phyloP scores from a whole-genome alignment of 306 rosid genomes.

The Cucurbita ficifolia region DNA sequence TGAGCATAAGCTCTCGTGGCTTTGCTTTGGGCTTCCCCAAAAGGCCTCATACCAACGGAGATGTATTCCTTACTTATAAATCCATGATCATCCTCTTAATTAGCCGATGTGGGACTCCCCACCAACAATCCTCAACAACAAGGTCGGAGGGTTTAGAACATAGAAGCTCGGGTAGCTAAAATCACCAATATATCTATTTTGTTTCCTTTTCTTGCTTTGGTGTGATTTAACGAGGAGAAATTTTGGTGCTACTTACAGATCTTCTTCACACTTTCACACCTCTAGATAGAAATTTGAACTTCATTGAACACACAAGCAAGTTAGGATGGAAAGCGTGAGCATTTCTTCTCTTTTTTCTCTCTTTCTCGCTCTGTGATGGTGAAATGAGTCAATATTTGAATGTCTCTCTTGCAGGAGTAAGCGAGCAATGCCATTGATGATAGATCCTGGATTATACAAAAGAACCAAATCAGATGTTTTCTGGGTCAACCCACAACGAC shows the following conservation, averaged over 20 bases:
- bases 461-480: conserved; percentile 55
- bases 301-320: conserved; percentile 85
- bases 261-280: conserved; percentile 46
- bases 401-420: conserved; percentile 38
- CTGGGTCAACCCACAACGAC: conserved; percentile 55
- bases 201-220: not conserved
- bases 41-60: too few species aligned
- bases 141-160: not conserved
- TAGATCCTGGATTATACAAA: conserved; percentile 80
- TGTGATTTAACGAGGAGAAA: not conserved
- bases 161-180: not conserved
- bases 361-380: not conserved
- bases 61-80: too few species aligned
- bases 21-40: too few species aligned
- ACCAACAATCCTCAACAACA: not conserved
- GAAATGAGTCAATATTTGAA: not conserved
- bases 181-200: not conserved
- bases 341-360: conserved; percentile 1
- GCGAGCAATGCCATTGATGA: conserved; percentile 74
- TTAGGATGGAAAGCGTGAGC: conserved; percentile 87
- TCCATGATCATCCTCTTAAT: too few species aligned
- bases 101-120: too few species aligned
- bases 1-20: too few species aligned
- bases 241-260: conserved; percentile 34
- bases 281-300: conserved; percentile 50